Evolutionary conservation across 1,139 yeast species (phyloP), one percentile per base, ranked within the genome.

Genomic region (Saccharomycopsis crataegensis): DNA sequence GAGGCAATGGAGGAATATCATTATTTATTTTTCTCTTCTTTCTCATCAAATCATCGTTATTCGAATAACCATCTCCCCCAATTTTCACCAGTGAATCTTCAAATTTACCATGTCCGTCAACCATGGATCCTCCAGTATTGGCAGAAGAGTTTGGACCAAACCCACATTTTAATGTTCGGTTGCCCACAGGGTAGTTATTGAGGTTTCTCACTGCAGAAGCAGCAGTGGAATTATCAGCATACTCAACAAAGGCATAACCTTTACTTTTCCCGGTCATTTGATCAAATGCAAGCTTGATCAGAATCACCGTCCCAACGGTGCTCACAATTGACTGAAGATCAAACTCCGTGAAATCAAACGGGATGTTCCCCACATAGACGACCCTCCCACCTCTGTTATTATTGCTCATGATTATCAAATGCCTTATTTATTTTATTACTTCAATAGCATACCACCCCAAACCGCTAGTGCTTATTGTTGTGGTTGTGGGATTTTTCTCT

Each of bases 121-220:
- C 14, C 41, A 37, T 37, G 6, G n/a, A 17, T n/a, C 45, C 45
- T n/a, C 45, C 45, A n/a, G 45, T 16, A n/a, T 38, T 38, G 16
- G 16, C n/a, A 16, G 16, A n/a, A 16, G 45, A 43, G 17, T 16
- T 16, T 54, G 72, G 69, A 48, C 90, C 73, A 65, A 83, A 84
- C 31, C 88, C 86, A 61, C 96, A 94, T 60, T 85, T 81, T 51
- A 91, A 69, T 48, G 72, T 73, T 58, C 96, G 72, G 56, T 80
- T 79, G 0, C 96, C 96, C 49, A 91, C 78, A 36, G 79, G 76
- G 69, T 85, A 84, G 60, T 88, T 86, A 67, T 88, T 87, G 61
- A 91, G 72, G 69, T 91, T 93, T 57, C 98, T 74, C 17, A 90
- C 96, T 0, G 98, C 98, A 14, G 94, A 83, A 1, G 88, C 83